Evolutionary conservation across 139 green algal genomes (phyloP), one percentile per base, ranked within the genome.

Genomic region (Chlamydomonas urium): DNA sequence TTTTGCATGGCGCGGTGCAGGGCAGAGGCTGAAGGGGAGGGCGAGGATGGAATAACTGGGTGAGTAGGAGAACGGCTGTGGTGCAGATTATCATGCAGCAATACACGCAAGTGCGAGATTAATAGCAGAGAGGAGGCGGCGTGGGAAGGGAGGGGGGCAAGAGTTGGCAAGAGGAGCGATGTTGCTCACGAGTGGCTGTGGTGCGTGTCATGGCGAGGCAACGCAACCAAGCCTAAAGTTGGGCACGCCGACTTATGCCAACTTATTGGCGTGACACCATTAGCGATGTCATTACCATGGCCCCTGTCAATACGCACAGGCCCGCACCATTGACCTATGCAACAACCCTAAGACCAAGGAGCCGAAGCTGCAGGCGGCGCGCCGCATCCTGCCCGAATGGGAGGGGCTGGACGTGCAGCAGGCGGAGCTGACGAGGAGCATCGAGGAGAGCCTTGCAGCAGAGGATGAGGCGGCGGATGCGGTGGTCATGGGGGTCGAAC

Each of bases 261-360:
- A 14, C 38, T 48, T 14, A 24, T 14, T 8, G 8, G 14, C 38
- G 38, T 48, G 38, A 8, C 8, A 24, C 8, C 38, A 48, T 48
- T 14, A 63, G 45, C 45, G 5, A 31, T 63, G 10, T 63, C 53
- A 26, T 63, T 26, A 14, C n/a, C 53, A 63, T 48, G 8, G 38
- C 38, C 38, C 38, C n/a, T n/a, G n/a, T n/a, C n/a, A n/a, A n/a
- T 26, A 21, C 21, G 45, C 45, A 10, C 82, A 89, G 75, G 94
- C 96, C 29, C 95, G 95, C 77, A 99, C 95, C 24, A 99, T 99
- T 47, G 96, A 99, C 80, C 87, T 99, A 66, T 99, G 96, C 89
- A 99, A 99, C 86, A 99, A 99, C 86, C 96, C 96, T 23, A 87
- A 95, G 75, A 99, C 96, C 42, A 99, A 99, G 89, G 96, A 99